Evolutionary conservation across 1,139 yeast genomes (phyloP).

Genomic region (Casaregolazyma suthepensis): DNA sequence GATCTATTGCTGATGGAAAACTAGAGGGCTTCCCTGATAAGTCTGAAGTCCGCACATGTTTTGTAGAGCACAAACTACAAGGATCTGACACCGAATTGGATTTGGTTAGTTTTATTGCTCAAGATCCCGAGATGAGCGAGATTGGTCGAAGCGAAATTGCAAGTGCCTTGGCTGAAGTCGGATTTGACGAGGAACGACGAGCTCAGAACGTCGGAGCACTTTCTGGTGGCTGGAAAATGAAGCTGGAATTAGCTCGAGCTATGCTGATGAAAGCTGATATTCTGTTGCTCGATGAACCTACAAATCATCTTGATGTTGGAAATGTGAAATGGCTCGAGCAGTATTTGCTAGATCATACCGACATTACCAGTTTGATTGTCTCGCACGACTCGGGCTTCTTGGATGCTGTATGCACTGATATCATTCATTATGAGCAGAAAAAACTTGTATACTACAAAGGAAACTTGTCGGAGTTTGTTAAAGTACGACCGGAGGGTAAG

Average conservation of each 20-base stretch:
- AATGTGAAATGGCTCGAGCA: conserved; percentile 94
- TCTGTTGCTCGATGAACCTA: conserved; percentile 92
- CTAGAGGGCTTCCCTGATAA: conserved; percentile 96
- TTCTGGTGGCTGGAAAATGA: conserved; percentile 99
- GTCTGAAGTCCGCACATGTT: conserved; percentile 82
- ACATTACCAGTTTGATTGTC: conserved; percentile 90
- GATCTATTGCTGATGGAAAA: conserved; percentile 95
- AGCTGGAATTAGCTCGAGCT: conserved; percentile 94
- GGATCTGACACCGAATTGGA: conserved; percentile 93
- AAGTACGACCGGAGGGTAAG: conserved; percentile 91
- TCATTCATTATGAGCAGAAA: conserved; percentile 93
- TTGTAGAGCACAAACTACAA: conserved; percentile 94
- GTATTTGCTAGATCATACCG: conserved; percentile 70
- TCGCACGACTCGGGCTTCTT: conserved; percentile 97
- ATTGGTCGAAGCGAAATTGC: conserved; percentile 67
- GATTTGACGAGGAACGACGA: conserved; percentile 86
- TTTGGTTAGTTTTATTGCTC: conserved; percentile 80
- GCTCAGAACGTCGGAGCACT: conserved; percentile 87
- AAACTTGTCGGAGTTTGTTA: conserved; percentile 86
- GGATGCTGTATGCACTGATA: conserved; percentile 93
- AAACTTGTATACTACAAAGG: conserved; percentile 95
- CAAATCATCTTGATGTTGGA: conserved; percentile 92
- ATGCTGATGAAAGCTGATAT: conserved; percentile 98
- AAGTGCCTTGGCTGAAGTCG: conserved; percentile 72
- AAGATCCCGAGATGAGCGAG: conserved; percentile 70